Evolutionary conservation across 1,139 yeast genomes (phyloP), one percentile per base, ranked within the genome.

Genomic region (Meyerozyma athensensis): DNA sequence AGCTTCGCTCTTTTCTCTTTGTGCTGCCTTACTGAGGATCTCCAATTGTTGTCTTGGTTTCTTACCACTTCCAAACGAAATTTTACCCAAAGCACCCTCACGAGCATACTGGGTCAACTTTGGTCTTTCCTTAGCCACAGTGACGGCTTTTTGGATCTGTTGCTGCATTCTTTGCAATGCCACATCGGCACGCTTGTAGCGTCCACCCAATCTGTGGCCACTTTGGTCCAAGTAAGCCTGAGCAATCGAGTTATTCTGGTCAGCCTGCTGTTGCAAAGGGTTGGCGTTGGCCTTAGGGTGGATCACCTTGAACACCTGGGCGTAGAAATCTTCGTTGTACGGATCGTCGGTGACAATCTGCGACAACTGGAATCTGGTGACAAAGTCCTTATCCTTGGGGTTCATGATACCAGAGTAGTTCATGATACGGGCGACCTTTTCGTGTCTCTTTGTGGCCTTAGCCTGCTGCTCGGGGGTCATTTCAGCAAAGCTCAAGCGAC

Each of bases 81-180:
- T 84, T 63, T 85, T 86, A 50, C 97, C 97, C 43, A 90, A 71
- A 1, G 96, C 94, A 49, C 97, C 97, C 54, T 86, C 96, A 50
- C 82, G 80, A 36, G 82, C 80, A 46, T 77, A 71, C 48, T 77
- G 84, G 22, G 78, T 79, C 52, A 75, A 73, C 67, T 81, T 85
- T 47, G 95, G 92, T 56, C 86, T 79, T 54, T 87, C 96, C 56
- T 87, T 86, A 26, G 97, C 97, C 37, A 87, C 94, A 35, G 95
- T 86, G 17, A 92, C 97, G 7, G 97, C 97, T 56, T 86, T 86
- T 58, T 90, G 95, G 40, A 94, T 97, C 65, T 92, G 97, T 56
- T 90, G 96, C 66, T 92, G 97, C 97, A 92, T 90, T 72, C 96
- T 81, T 65, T 86, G 96, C 53, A 90, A 73, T 1, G 97, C 97